Evolutionary conservation across 345 rosid species (phyloP).

Genomic region (Melaleuca alternifolia): DNA sequence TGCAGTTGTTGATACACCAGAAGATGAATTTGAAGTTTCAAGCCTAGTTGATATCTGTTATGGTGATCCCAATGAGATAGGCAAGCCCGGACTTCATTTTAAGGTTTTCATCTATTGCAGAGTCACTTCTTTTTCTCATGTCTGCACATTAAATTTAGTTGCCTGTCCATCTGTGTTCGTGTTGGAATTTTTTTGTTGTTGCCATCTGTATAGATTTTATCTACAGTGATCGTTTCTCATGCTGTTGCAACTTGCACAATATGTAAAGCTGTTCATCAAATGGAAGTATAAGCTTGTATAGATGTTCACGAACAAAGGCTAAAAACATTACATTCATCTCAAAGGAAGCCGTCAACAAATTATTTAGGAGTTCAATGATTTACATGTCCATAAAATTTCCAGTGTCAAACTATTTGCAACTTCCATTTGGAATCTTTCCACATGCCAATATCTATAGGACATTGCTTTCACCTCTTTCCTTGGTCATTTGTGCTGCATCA

Average conservation of each 20-base stretch:
- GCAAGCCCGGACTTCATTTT: conserved; percentile 53
- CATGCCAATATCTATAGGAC: not conserved
- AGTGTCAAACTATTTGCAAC: not conserved
- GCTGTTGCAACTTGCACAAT: not conserved
- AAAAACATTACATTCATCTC: not conserved
- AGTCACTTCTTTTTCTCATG: not conserved
- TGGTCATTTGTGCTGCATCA: not conserved
- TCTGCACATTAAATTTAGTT: not conserved
- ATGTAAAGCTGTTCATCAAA: not conserved
- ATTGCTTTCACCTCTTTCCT: not conserved
- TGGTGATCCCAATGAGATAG: conserved; percentile 64
- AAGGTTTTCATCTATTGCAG: conserved; percentile 37
- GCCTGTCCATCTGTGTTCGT: not conserved
- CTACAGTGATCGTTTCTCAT: not conserved
- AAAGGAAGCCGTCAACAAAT: not conserved
- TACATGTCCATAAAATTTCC: not conserved
- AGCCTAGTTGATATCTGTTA: conserved; percentile 69
- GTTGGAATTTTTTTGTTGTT: not conserved
- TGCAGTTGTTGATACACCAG: conserved; percentile 20
- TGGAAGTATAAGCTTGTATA: not conserved
- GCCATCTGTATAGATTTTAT: not conserved
- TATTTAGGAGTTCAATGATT: not conserved
- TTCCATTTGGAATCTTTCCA: not conserved
- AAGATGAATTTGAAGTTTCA: conserved; percentile 65
- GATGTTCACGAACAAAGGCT: not conserved